Conservation (phyloP, 164 flowering plant genomes). For the Magnolia sinica region DNA sequence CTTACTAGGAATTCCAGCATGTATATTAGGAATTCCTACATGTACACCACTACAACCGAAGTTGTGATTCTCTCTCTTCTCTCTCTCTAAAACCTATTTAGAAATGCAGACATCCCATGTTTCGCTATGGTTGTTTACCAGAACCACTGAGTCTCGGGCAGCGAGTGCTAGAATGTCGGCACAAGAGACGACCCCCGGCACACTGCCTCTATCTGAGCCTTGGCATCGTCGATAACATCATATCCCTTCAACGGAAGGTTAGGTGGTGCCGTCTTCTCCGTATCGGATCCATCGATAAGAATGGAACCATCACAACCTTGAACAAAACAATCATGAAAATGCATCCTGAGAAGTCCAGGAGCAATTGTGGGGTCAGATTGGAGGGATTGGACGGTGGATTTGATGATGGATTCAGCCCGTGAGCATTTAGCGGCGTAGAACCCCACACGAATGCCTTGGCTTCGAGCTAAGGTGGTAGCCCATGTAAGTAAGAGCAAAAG, state of each 20-base stretch:
- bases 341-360: constrained; percentile 56
- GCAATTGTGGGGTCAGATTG: constrained; percentile 35
- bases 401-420: constrained; percentile 42
- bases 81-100: no score
- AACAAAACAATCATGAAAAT: constrained; percentile 74
- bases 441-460: constrained; percentile 42
- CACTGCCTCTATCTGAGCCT: constrained; percentile 44
- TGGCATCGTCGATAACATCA: constrained; percentile 59
- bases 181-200: constrained; percentile 72
- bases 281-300: constrained; percentile 37
- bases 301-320: constrained; percentile 69
- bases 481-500: background rate
- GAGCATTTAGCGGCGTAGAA: constrained; percentile 48
- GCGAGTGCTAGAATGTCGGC: constrained; percentile 68
- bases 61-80: no score
- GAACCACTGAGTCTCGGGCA: constrained; percentile 59
- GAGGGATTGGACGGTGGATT: constrained; percentile 30
- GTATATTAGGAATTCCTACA: no score
- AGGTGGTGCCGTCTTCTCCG: constrained; percentile 50
- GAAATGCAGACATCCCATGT: no score
- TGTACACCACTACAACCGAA: no score
- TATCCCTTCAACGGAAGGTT: constrained; percentile 43
- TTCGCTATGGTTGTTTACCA: constrained; percentile 29
- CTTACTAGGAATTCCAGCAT: no score
- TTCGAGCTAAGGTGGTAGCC: constrained; percentile 7